Evolutionary conservation across 2,329 filamentous ascomycete genomes (phyloP), one percentile per base, ranked within the genome.

Genomic region (Cladobotryum protrusum): DNA sequence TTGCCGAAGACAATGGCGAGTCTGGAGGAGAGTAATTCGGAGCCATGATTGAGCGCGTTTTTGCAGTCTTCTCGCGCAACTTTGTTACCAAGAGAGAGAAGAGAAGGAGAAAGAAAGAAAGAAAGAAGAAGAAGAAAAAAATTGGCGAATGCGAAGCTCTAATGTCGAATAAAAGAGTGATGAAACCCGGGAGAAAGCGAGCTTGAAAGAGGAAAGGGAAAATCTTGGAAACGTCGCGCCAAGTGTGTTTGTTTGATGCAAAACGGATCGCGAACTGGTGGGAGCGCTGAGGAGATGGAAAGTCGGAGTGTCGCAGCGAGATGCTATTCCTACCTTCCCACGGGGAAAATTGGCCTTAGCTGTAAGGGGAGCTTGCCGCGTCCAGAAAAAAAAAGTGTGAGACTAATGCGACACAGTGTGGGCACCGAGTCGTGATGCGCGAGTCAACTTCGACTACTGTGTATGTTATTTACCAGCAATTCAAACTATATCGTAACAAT

Each of bases 1-100:
- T 67, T 34, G 50, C 47, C 4, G 73, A 75, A 29, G 74, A 77
- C 4, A 75, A 66, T 19, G 74, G 73, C 33, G 73, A 76, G 49
- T 76, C 73, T 13, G 67, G 64, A 35, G 67, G 68, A 29, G 68
- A 68, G 49, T 63, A 67, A 47, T 63, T 61, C 57, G 63, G 65
- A 52, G 64, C 61, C 67, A 69, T 69, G 49, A 55, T 59, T 49
- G 61, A n/a, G 61, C 57, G 53, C 50, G 49, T 41, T 34, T 36
- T 24, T 43, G n/a, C 44, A 42, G 48, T 36, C 29, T 45, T 13
- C 33, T 45, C 45, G 49, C 49, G 49, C 42, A 11, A 33, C 24
- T 29, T 29, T 2, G 7, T 29, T 8, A 24, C n/a, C n/a, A n/a
- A n/a, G n/a, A n/a, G n/a, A n/a, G n/a, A n/a, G n/a, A n/a, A n/a